phyloP scores from a whole-genome alignment of 2,329 filamentous ascomycete species.

The Thelonectria rubi region DNA sequence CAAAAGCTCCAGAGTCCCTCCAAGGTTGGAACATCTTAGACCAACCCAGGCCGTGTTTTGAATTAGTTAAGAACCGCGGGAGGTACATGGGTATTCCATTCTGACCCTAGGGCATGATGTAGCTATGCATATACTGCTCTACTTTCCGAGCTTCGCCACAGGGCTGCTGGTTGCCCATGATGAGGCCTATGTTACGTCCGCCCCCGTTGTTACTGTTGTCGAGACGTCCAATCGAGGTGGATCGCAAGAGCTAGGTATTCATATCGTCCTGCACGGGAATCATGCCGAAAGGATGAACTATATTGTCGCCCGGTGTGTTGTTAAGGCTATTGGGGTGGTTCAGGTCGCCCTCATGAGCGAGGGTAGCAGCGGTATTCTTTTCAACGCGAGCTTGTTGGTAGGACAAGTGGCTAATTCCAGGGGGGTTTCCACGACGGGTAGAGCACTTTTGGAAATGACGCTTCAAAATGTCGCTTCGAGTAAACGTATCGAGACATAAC shows the following conservation, averaged over 20 bases:
- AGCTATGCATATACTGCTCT: too few relatives aligned
- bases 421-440: constrained; percentile 93
- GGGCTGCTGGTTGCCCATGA: constrained; percentile 61
- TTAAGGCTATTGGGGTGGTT: constrained; percentile 69
- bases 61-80: too few relatives aligned
- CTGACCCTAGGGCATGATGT: too few relatives aligned
- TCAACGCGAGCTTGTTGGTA: constrained; percentile 91
- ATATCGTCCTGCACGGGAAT: constrained; percentile 65
- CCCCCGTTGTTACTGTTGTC: constrained; percentile 65
- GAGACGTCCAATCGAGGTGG: constrained; percentile 67
- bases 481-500: constrained; percentile 97
- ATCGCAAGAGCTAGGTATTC: constrained; percentile 69
- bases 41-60: too few relatives aligned
- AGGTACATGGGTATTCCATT: too few relatives aligned
- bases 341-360: constrained; percentile 63
- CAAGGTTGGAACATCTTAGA: too few relatives aligned
- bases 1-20: too few relatives aligned
- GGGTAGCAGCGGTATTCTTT: constrained; percentile 68
- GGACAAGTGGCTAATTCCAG: constrained; percentile 93
- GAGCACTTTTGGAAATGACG: constrained; percentile 99
- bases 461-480: constrained; percentile 96
- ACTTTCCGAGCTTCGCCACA: too few relatives aligned
- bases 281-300: constrained; percentile 67
- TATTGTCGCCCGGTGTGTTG: constrained; percentile 65
- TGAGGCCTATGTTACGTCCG: constrained; percentile 63